A percentile compares a stretch with the other conserved stretches of the same genome.
Conservation (phyloP, 108 stramenopile genomes). For the Nitzschia inconspicua region DNA sequence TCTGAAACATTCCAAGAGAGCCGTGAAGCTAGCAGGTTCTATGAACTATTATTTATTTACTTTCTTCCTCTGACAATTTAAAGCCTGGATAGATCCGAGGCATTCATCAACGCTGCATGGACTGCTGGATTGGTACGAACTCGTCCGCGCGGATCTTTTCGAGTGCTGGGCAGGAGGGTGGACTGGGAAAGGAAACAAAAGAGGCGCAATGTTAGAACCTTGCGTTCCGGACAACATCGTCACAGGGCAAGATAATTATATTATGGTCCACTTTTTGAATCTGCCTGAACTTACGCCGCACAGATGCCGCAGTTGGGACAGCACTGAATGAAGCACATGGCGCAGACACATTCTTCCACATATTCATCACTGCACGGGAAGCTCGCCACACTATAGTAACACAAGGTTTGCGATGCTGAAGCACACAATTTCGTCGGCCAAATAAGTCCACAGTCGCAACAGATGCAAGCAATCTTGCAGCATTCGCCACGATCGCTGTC, state of each 20-base stretch:
- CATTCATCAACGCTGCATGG: too few relatives aligned
- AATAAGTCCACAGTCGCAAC: not conserved
- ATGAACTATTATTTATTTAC: too few relatives aligned
- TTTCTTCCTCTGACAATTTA: too few relatives aligned
- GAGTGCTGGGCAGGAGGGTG: not conserved
- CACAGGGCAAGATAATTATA: not conserved
- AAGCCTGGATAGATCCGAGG: too few relatives aligned
- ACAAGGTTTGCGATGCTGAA: not conserved
- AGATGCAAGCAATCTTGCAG: not conserved
- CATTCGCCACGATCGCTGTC: constrained; percentile 1
- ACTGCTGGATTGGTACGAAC: not conserved
- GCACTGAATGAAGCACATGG: not conserved
- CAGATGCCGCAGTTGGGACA: not conserved
- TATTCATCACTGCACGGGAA: constrained; percentile 1
- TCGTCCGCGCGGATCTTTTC: not conserved
- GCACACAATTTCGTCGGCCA: not conserved
- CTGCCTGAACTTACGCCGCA: not conserved
- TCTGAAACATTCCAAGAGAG: too few relatives aligned
- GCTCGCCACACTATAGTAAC: not conserved
- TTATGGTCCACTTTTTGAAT: not conserved
- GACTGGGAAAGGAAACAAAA: not conserved
- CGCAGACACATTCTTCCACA: not conserved
- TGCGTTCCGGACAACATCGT: not conserved
- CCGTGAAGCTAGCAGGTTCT: too few relatives aligned
- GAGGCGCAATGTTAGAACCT: not conserved